Conservation (phyloP, 2,329 filamentous ascomycete species). For the Achaetomium macrosporum region DNA sequence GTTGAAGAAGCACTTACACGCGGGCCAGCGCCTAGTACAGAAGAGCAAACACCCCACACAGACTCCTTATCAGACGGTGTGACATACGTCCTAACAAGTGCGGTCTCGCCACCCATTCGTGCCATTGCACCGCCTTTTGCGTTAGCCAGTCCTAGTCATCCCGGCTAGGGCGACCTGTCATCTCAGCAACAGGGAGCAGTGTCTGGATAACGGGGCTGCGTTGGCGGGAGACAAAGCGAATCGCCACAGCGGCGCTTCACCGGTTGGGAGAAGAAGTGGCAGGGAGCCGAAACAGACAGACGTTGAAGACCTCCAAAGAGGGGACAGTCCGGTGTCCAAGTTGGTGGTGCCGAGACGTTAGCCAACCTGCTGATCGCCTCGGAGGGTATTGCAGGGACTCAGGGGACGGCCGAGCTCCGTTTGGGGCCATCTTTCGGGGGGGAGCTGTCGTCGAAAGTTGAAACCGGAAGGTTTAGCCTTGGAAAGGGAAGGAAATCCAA, state of each 20-base stretch:
- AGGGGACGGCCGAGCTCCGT: not conserved
- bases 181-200: not conserved
- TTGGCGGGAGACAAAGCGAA: not conserved
- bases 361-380: conserved; percentile 10
- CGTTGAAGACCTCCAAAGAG: conserved; percentile 16
- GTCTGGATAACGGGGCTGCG: not conserved
- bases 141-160: not conserved
- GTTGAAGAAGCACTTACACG: not conserved
- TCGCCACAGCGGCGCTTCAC: not conserved
- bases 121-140: not conserved
- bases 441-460: no score
- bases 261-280: conserved; percentile 1
- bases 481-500: no score
- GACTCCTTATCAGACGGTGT: not conserved
- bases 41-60: conserved; percentile 1
- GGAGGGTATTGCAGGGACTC: not conserved
- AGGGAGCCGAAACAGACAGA: conserved; percentile 18
- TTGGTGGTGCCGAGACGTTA: conserved; percentile 1
- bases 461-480: no score
- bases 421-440: no score
- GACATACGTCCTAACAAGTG: not conserved
- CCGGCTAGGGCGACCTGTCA: not conserved
- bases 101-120: not conserved
- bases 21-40: not conserved
- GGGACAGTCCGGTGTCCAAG: not conserved